These are phyloP conservation scores for Sedum album DNA, from an alignment of 164 flowering plant species.

Conservation along the genomic window DNA sequence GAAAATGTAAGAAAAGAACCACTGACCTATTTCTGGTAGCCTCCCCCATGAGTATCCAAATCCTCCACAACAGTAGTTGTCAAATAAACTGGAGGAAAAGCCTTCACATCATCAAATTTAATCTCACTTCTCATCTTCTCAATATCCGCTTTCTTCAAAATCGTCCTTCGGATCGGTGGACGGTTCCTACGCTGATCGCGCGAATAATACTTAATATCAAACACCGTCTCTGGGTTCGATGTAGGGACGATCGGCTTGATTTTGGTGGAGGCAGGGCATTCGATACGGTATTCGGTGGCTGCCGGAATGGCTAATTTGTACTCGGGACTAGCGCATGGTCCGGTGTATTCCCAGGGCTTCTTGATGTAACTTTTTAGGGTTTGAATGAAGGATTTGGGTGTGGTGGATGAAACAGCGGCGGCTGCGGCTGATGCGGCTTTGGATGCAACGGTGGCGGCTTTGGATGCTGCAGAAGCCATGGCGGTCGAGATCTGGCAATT, in stretches of 20 bases:
- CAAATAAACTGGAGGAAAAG: constrained; percentile 57
- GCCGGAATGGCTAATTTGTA: constrained; percentile 46
- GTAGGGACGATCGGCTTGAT: constrained; percentile 44
- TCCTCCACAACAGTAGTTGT: constrained; percentile 55
- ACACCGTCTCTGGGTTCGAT: constrained; percentile 71
- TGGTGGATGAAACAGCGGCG: constrained; percentile 11
- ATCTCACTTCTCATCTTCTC: constrained; percentile 60
- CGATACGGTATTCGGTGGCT: constrained; percentile 55
- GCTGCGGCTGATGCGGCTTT: neutral
- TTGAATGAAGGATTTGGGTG: constrained; percentile 39
- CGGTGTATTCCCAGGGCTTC: constrained; percentile 88
- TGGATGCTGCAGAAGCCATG: neutral
- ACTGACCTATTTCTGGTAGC: constrained; percentile 50
- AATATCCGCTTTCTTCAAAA: constrained; percentile 59
- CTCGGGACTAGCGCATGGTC: constrained; percentile 73
- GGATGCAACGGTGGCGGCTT: constrained; percentile 1
- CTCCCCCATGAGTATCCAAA: constrained; percentile 58
- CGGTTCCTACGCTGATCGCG: constrained; percentile 82
- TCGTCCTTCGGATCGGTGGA: constrained; percentile 53
- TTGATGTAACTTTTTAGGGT: constrained; percentile 52
- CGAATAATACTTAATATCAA: constrained; percentile 67
- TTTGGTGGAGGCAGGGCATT: constrained; percentile 55
- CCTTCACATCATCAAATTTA: constrained; percentile 34
- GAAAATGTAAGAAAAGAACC: neutral
- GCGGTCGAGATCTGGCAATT: constrained; percentile 1